Conservation (phyloP, 1,284 basidiomycete species). For the Sanghuangporus weigelae region DNA sequence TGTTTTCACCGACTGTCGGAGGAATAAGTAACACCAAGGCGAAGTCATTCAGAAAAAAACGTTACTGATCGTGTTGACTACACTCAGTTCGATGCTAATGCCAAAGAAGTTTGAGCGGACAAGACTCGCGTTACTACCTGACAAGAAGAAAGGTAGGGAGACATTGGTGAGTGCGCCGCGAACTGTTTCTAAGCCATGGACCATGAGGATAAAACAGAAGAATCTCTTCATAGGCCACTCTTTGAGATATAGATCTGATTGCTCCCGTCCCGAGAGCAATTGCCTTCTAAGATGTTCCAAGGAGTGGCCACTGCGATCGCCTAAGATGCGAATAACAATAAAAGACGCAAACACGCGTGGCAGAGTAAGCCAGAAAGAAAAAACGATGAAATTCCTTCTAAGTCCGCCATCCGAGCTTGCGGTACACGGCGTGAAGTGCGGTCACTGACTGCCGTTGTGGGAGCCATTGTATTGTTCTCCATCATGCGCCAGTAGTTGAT, state of each 20-base stretch:
- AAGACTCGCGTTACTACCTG: slow-evolving; percentile 21
- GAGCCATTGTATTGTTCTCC: not conserved
- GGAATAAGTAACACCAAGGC: not conserved
- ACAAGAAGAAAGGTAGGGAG: not conserved
- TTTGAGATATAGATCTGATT: not conserved
- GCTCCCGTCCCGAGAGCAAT: no score
- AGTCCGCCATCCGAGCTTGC: no score
- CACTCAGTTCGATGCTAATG: slow-evolving; percentile 38
- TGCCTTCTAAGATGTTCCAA: no score
- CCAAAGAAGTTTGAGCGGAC: slow-evolving; percentile 38
- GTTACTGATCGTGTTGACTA: slow-evolving; percentile 35
- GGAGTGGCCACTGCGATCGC: no score
- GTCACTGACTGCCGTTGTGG: not conserved
- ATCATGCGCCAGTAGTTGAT: not conserved
- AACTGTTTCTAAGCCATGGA: not conserved
- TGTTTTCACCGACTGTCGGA: slow-evolving; percentile 36
- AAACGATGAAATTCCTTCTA: no score
- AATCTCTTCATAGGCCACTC: not conserved
- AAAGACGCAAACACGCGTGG: no score
- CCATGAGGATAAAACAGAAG: not conserved
- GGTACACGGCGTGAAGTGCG: no score
- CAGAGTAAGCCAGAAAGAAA: no score
- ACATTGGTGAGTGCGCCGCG: slow-evolving; percentile 1
- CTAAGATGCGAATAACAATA: no score
- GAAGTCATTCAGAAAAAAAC: not conserved